Conservation (phyloP, 208 protist species). For the Wallacemonas sp. region DNA sequence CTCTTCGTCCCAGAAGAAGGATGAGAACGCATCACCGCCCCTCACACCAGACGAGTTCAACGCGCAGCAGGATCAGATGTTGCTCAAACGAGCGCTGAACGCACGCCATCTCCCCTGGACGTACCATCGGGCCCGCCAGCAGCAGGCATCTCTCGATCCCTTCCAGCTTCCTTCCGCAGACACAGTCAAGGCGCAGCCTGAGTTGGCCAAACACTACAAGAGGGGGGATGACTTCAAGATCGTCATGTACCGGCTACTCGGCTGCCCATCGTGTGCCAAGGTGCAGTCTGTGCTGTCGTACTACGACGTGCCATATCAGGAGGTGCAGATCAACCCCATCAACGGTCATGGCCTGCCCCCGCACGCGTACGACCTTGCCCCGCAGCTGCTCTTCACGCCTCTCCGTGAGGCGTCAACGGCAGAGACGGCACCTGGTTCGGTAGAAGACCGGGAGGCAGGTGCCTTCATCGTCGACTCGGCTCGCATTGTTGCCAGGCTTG, state of each 20-base stretch:
- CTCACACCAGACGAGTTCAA: slow-evolving; percentile 69
- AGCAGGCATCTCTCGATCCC: slow-evolving; percentile 9
- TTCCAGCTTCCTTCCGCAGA: background rate
- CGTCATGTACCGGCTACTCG: slow-evolving; percentile 67
- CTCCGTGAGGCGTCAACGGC: background rate
- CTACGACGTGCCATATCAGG: slow-evolving; percentile 63
- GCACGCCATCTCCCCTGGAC: slow-evolving; percentile 54
- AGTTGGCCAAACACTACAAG: slow-evolving; percentile 1
- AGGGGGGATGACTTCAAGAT: slow-evolving; percentile 37
- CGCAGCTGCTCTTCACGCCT: slow-evolving; percentile 60
- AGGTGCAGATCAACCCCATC: slow-evolving; percentile 69
- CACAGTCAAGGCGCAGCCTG: background rate
- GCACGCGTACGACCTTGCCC: slow-evolving; percentile 62
- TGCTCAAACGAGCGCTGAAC: slow-evolving; percentile 43
- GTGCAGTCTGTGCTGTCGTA: slow-evolving; percentile 73
- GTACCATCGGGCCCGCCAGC: slow-evolving; percentile 13
- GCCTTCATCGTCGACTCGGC: slow-evolving; percentile 69
- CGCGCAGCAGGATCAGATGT: slow-evolving; percentile 38
- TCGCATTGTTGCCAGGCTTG: slow-evolving; percentile 44
- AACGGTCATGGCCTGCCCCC: slow-evolving; percentile 59
- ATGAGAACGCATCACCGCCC: slow-evolving; percentile 3
- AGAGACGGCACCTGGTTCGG: background rate
- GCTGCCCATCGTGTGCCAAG: slow-evolving; percentile 87
- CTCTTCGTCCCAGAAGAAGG: slow-evolving; percentile 1
- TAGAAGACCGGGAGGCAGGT: background rate